Conservation (phyloP, 305 asterid genomes). For the Fraxinus latifolia region DNA sequence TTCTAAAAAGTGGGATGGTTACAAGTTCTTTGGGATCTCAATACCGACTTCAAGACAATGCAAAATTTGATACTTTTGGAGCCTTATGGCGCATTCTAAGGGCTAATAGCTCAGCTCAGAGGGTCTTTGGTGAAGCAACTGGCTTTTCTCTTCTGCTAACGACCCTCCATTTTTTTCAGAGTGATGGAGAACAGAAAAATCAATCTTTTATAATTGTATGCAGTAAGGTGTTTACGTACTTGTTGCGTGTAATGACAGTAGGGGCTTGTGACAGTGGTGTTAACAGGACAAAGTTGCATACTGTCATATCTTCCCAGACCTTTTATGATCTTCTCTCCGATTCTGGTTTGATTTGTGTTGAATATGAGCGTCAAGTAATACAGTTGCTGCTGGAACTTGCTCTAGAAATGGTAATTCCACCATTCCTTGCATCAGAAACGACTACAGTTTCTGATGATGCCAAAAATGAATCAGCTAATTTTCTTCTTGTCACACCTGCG, state of each 20-base stretch:
- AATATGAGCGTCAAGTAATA: constrained; percentile 87
- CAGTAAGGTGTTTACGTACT: constrained; percentile 71
- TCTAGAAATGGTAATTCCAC: constrained; percentile 85
- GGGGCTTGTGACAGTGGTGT: constrained; percentile 80
- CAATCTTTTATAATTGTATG: constrained; percentile 37
- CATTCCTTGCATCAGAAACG: constrained; percentile 68
- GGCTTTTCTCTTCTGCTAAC: constrained; percentile 93
- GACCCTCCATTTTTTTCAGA: constrained; percentile 81
- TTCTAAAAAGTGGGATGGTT: constrained; percentile 96
- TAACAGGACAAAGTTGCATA: constrained; percentile 75
- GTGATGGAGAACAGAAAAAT: constrained; percentile 50
- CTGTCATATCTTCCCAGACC: constrained; percentile 69
- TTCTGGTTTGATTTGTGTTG: constrained; percentile 84
- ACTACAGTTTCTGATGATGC: no score
- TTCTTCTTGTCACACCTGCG: constrained; percentile 58
- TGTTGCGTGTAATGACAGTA: constrained; percentile 82
- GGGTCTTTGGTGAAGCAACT: constrained; percentile 98
- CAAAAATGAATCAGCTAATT: constrained; percentile 58
- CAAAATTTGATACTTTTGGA: constrained; percentile 89
- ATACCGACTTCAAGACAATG: constrained; percentile 74
- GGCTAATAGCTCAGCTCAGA: constrained; percentile 75
- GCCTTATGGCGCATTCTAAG: constrained; percentile 92
- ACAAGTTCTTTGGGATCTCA: constrained; percentile 82
- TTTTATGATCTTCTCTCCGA: constrained; percentile 87
- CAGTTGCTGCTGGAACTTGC: constrained; percentile 92